Evolutionary conservation across 139 green algal species (phyloP).

Genomic region (Chlorella sorokiniana): DNA sequence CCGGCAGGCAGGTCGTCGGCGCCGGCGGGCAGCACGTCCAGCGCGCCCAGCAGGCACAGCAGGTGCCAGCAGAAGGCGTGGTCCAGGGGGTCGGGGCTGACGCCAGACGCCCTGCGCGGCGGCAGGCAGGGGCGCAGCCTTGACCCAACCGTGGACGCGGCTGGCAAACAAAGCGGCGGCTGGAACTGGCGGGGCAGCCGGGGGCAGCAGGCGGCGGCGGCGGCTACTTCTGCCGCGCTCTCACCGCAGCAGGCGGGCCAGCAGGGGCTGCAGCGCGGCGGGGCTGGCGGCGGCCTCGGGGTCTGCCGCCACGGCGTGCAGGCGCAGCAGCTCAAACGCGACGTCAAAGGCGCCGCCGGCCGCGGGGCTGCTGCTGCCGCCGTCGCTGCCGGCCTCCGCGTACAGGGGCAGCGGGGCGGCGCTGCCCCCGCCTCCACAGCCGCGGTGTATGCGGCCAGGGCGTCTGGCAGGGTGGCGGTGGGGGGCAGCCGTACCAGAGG

Average conservation of each 20-base stretch:
- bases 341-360: conserved; percentile 48
- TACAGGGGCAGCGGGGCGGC: conserved; percentile 56
- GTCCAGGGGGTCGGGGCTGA: conserved; percentile 75
- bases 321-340: conserved; percentile 72
- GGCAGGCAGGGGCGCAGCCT: neutral
- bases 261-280: conserved; percentile 21
- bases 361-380: neutral
- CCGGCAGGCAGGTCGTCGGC: neutral
- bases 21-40: conserved; percentile 43
- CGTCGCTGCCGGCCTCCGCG: conserved; percentile 34
- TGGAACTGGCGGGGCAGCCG: too few relatives aligned
- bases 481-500: conserved; percentile 61
- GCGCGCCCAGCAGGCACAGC: conserved; percentile 54
- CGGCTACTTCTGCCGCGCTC: neutral
- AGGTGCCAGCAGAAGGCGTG: conserved; percentile 67
- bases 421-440: neutral
- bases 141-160: neutral
- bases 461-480: conserved; percentile 21
- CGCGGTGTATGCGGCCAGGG: conserved; percentile 17
- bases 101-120: conserved; percentile 35
- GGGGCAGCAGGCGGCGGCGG: too few relatives aligned
- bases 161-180: too few relatives aligned
- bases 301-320: conserved; percentile 45
- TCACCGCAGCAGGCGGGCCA: conserved; percentile 35
- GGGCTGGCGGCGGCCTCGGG: conserved; percentile 6